Percentiles rank a stretch among this genome's conserved stretches.
Evolutionary conservation across 2,329 filamentous ascomycete species (phyloP).

Genomic region (Hypoxylon sp.): DNA sequence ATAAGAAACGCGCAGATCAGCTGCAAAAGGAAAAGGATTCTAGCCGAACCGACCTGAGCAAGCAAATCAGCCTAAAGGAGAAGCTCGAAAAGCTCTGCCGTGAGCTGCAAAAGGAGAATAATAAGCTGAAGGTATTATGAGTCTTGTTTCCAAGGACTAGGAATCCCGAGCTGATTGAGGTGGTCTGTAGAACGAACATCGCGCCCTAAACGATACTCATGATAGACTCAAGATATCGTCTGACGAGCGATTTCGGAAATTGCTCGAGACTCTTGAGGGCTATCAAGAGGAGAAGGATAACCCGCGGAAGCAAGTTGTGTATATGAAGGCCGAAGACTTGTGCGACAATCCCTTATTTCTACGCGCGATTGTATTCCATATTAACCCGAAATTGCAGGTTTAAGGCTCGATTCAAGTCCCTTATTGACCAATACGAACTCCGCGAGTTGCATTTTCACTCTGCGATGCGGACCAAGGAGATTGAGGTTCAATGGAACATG

Average conservation of each 20-base stretch:
- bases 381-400: conserved; percentile 68
- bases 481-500: conserved; percentile 93
- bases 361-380: conserved; percentile 25
- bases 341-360: conserved; percentile 62
- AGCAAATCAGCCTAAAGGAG: conserved; percentile 91
- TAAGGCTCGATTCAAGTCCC: conserved; percentile 90
- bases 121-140: conserved; percentile 88
- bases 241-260: conserved; percentile 85
- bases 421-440: conserved; percentile 96
- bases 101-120: conserved; percentile 96
- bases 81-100: conserved; percentile 97
- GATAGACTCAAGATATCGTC: conserved; percentile 86
- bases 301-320: conserved; percentile 82
- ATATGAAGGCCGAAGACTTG: conserved; percentile 92
- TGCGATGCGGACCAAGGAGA: conserved; percentile 91
- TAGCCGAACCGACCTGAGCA: conserved; percentile 87
- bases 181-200: conserved; percentile 83
- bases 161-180: conserved; percentile 42
- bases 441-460: conserved; percentile 95
- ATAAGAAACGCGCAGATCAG: conserved; percentile 94
- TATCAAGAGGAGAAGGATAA: conserved; percentile 90
- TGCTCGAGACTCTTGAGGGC: conserved; percentile 88
- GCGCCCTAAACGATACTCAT: conserved; percentile 88
- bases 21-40: conserved; percentile 97
- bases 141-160: conserved; percentile 6